These are phyloP conservation scores for Daedaleopsis nitida DNA, from an alignment of 768 basidiomycete genomes.

Conservation along the genomic window DNA sequence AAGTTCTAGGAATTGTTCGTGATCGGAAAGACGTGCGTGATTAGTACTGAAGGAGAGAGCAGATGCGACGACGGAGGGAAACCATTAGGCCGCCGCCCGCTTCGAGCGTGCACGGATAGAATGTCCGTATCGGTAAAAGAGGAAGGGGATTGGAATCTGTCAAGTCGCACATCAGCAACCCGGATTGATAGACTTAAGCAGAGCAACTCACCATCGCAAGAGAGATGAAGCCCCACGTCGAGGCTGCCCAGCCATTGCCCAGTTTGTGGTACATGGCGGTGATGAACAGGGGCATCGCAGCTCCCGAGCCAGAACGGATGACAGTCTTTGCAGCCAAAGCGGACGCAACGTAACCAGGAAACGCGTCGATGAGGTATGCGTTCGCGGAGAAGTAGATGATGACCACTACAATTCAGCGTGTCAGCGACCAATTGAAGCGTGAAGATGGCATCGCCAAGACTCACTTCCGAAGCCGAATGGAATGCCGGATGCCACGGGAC, in stretches of 20 bases:
- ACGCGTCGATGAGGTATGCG: slow-evolving; percentile 43
- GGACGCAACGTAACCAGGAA: slow-evolving; percentile 41
- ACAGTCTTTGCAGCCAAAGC: slow-evolving; percentile 43
- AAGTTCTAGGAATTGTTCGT: background rate
- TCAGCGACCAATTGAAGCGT: background rate
- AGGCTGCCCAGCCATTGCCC: slow-evolving; percentile 41
- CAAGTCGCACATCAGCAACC: background rate
- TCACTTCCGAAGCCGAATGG: slow-evolving; percentile 40
- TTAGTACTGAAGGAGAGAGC: background rate
- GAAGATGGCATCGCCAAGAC: background rate
- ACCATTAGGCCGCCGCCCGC: slow-evolving; percentile 20
- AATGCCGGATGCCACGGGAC: slow-evolving; percentile 37
- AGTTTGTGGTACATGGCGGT: slow-evolving; percentile 43
- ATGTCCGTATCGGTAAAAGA: slow-evolving; percentile 25
- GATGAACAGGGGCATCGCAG: slow-evolving; percentile 40
- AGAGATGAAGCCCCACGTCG: slow-evolving; percentile 38
- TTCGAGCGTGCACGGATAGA: slow-evolving; percentile 25
- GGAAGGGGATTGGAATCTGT: slow-evolving; percentile 26
- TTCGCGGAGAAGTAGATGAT: slow-evolving; percentile 42
- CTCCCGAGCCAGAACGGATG: slow-evolving; percentile 38
- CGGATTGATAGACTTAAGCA: background rate
- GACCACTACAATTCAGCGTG: slow-evolving; percentile 29
- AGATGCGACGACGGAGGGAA: background rate
- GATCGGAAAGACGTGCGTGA: background rate
- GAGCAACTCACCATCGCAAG: slow-evolving; percentile 33